These are phyloP conservation scores for Prunus dulcis DNA, from an alignment of 306 rosid species.

Conservation along the genomic window DNA sequence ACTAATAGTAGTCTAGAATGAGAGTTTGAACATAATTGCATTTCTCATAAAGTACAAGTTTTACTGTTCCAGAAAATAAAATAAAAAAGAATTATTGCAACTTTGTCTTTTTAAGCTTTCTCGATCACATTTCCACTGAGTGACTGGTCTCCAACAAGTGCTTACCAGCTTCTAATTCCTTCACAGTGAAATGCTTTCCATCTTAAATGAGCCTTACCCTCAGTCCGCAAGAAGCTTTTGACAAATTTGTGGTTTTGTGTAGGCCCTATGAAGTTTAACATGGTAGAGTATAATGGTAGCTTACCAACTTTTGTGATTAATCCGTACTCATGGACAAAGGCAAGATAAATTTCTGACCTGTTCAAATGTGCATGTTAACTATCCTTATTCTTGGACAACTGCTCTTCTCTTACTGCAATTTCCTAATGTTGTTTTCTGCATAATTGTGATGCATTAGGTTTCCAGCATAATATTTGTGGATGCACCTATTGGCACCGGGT, in stretches of 20 bases:
- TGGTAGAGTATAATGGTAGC: conserved; percentile 33
- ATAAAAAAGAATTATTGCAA: too few relatives aligned
- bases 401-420: background rate
- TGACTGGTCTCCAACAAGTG: background rate
- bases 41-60: background rate
- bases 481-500: conserved; percentile 32
- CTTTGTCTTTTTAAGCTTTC: too few relatives aligned
- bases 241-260: background rate
- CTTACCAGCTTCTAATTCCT: background rate
- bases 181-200: background rate
- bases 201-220: too few relatives aligned
- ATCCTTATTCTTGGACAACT: background rate
- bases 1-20: background rate
- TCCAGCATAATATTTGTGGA: conserved; percentile 30
- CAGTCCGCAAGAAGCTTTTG: background rate
- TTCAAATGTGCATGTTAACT: background rate
- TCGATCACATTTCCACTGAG: too few relatives aligned
- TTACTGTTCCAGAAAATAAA: background rate
- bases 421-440: background rate
- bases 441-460: conserved; percentile 5
- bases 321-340: conserved; percentile 44
- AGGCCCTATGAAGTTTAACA: conserved; percentile 32
- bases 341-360: background rate
- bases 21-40: background rate
- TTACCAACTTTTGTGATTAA: conserved; percentile 20